These are phyloP conservation scores for Stropharia rugosoannulata DNA, from an alignment of 768 basidiomycete species.

Conservation along the genomic window DNA sequence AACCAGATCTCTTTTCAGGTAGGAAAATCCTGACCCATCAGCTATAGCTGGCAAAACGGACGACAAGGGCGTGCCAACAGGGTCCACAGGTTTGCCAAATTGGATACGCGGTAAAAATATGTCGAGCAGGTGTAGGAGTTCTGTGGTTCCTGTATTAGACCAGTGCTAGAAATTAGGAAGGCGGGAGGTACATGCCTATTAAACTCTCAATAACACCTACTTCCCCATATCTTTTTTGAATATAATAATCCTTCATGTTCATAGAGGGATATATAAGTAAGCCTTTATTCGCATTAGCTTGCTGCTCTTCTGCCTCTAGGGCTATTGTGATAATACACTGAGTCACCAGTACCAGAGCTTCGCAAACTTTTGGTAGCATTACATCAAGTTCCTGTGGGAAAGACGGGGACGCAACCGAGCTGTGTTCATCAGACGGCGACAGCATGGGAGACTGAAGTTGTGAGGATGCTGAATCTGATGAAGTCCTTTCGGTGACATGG, in stretches of 20 bases:
- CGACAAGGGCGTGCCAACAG: constrained; percentile 24
- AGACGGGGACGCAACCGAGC: constrained; percentile 18
- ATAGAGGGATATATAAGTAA: constrained; percentile 17
- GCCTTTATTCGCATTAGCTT: constrained; percentile 16
- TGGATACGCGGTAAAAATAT: constrained; percentile 83
- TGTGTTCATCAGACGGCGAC: constrained; percentile 9
- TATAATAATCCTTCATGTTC: constrained; percentile 42
- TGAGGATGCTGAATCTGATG: constrained; percentile 17
- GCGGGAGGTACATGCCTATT: constrained; percentile 47
- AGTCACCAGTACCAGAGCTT: constrained; percentile 74
- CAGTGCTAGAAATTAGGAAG: constrained; percentile 1
- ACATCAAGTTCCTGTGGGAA: constrained; percentile 54
- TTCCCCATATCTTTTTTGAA: constrained; percentile 38
- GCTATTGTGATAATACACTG: constrained; percentile 73
- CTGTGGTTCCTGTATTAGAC: constrained; percentile 35
- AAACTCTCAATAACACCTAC: constrained; percentile 52
- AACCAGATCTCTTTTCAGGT: constrained; percentile 89
- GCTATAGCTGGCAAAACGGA: constrained; percentile 24
- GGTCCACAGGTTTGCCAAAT: constrained; percentile 62
- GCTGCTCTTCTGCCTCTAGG: constrained; percentile 47
- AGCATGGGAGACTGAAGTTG: constrained; percentile 6
- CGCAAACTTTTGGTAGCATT: constrained; percentile 75
- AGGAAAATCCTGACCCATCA: constrained; percentile 66
- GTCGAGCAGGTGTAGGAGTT: constrained; percentile 72
- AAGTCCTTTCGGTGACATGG: constrained; percentile 3